A percentile compares a stretch with the other conserved stretches of the same genome.
These are phyloP conservation scores for Protomyces arabidopsidicola DNA, from an alignment of 1,139 yeast genomes.

Conservation along the genomic window DNA sequence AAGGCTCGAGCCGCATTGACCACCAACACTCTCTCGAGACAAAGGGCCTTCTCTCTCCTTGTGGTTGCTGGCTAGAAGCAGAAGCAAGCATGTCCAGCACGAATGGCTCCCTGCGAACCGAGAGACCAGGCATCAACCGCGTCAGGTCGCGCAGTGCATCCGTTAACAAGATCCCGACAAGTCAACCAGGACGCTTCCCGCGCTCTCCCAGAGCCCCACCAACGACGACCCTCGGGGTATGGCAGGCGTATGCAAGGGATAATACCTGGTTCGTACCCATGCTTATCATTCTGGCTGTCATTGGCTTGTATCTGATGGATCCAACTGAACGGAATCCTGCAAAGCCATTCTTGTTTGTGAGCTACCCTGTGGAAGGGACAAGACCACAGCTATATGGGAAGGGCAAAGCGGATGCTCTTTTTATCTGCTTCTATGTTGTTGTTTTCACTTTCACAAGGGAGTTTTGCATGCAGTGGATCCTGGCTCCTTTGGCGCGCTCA, in stretches of 20 bases:
- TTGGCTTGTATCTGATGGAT: slow-evolving; percentile 7
- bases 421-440: slow-evolving; percentile 73
- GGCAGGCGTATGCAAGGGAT: slow-evolving; percentile 8
- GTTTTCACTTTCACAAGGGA: slow-evolving; percentile 89
- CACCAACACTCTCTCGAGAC: too few species aligned
- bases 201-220: not conserved
- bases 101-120: not conserved
- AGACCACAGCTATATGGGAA: slow-evolving; percentile 58
- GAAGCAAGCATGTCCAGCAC: not conserved
- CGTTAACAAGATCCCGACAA: slow-evolving; percentile 22
- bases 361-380: slow-evolving; percentile 29
- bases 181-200: slow-evolving; percentile 22
- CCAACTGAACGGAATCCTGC: slow-evolving; percentile 16
- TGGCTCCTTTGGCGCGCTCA: slow-evolving; percentile 65
- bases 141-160: slow-evolving; percentile 21
- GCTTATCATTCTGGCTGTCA: slow-evolving; percentile 6
- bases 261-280: slow-evolving; percentile 24
- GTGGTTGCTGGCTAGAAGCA: not conserved
- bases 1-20: too few species aligned
- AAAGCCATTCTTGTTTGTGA: slow-evolving; percentile 23
- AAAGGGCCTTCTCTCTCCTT: too few species aligned
- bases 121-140: not conserved
- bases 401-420: slow-evolving; percentile 76
- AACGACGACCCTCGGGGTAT: slow-evolving; percentile 1
- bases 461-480: slow-evolving; percentile 75